Evolutionary conservation across 2,329 filamentous ascomycete genomes (phyloP).

Genomic region (Talaromyces pinophilus): DNA sequence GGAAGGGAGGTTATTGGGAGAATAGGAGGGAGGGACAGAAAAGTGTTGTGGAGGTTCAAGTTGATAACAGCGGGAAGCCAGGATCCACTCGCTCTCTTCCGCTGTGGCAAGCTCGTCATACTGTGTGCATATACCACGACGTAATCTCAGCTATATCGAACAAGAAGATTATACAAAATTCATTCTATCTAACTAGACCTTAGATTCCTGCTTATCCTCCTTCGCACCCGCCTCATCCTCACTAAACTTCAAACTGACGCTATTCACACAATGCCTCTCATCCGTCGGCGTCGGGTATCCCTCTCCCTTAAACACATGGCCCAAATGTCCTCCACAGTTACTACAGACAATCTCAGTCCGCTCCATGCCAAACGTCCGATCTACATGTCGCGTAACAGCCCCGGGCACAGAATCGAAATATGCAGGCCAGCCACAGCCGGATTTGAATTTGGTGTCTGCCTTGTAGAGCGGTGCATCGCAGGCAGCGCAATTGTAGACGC

Average conservation of each 20-base stretch:
- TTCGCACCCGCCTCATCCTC: slow-evolving; percentile 62
- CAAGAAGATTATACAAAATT: not conserved
- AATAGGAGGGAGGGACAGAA: not conserved
- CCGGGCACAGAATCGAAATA: slow-evolving; percentile 96
- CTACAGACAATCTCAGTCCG: slow-evolving; percentile 91
- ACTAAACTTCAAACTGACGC: slow-evolving; percentile 81
- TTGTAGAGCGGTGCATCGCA: slow-evolving; percentile 89
- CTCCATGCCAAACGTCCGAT: slow-evolving; percentile 75
- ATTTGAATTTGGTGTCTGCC: slow-evolving; percentile 92
- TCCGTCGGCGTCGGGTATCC: slow-evolving; percentile 82
- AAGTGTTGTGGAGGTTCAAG: slow-evolving; percentile 12
- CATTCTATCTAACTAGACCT: slow-evolving; percentile 24
- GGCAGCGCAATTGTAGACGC: slow-evolving; percentile 83
- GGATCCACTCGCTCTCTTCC: slow-evolving; percentile 13
- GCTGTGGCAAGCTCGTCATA: slow-evolving; percentile 12
- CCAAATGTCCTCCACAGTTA: slow-evolving; percentile 90
- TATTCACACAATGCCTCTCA: slow-evolving; percentile 97
- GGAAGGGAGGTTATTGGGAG: slow-evolving; percentile 14
- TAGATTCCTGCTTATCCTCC: slow-evolving; percentile 30
- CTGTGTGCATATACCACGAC: not conserved
- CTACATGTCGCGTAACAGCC: slow-evolving; percentile 79
- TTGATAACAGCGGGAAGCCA: slow-evolving; percentile 12
- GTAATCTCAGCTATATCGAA: too few relatives aligned
- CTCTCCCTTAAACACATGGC: slow-evolving; percentile 91
- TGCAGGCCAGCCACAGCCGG: slow-evolving; percentile 94